Evolutionary conservation across 768 basidiomycete genomes (phyloP), one percentile per base, ranked within the genome.

Genomic region (Pleurotus tuoliensis): DNA sequence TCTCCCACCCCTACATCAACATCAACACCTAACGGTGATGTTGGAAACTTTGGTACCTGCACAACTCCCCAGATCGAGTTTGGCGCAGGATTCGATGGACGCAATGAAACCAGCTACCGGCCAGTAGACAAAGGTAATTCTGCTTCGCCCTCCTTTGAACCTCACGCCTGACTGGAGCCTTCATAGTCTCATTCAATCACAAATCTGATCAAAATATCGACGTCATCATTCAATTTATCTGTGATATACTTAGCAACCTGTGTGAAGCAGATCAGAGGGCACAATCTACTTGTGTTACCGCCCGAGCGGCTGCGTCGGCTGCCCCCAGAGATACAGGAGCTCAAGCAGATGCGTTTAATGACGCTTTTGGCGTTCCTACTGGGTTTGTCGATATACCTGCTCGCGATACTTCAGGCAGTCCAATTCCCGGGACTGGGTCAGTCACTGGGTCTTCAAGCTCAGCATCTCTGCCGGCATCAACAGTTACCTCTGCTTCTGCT

Each of bases 1-100:
- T 61, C 67, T n/a, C 58, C 57, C 47, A 57, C 60, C 3, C 44
- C 67, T 40, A 44, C 64, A 7, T 44, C 63, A 8, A 61, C 64
- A 11, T 34, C 67, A n/a, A 45, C 63, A 5, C 18, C 64, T 11
- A 57, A 60, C 40, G 57, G 58, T 34, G 55, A 58, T 45, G 69
- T 70, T 46, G 74, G 69, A 13, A 62, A 82, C 69, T 85, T 86
- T 58, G 83, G 83, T 37, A 72, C 66, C 20, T 85, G 83, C 71
- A 70, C 79, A 3, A 71, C 80, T 11, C 83, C 84, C 12, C 68
- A 83, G 67, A 82, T 87, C 57, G 74, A 78, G 62, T 87, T 87
- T 61, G 83, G 72, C 46, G 69, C 62, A 27, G 82, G 81, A 38
- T 83, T 87, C 62, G 83, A 86, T 59, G 69, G 70, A 62, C 74